These are phyloP conservation scores for Ophiostoma pallidulum DNA, from an alignment of 2,329 filamentous ascomycete species.

Conservation along the genomic window DNA sequence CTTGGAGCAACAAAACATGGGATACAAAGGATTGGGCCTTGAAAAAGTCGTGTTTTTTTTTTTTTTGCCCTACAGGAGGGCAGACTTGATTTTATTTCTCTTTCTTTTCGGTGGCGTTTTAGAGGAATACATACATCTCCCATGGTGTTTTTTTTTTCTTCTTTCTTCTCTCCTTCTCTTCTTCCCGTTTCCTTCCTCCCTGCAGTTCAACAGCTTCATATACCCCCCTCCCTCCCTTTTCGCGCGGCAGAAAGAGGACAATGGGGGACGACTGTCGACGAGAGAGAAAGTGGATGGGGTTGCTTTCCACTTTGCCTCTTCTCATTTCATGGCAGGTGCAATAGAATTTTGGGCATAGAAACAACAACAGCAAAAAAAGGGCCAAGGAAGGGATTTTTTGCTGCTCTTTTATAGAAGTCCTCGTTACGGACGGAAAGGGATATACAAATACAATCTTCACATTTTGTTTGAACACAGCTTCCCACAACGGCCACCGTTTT, in stretches of 20 bases:
- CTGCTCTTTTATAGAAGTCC: not conserved
- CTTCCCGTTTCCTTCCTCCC: not conserved
- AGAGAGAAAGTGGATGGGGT: not conserved
- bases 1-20: constrained; percentile 7
- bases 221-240: not conserved
- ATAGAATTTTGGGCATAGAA: constrained; percentile 2
- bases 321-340: not conserved
- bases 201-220: not conserved
- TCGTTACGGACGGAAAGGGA: not conserved
- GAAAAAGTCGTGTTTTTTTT: constrained; percentile 3
- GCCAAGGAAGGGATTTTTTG: not conserved
- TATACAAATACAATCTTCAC: constrained; percentile 5
- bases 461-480: not conserved
- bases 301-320: not conserved
- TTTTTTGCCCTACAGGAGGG: not conserved
- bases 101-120: not conserved
- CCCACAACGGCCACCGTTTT: no score
- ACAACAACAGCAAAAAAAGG: not conserved
- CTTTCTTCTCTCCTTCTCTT: not conserved
- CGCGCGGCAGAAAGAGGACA: not conserved
- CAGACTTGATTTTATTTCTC: constrained; percentile 4
- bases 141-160: not conserved
- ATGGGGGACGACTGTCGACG: not conserved
- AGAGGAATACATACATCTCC: not conserved
- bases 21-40: not conserved